Conservation (phyloP, 2,329 filamentous ascomycete species). For the Calonectria pauciramosa region DNA sequence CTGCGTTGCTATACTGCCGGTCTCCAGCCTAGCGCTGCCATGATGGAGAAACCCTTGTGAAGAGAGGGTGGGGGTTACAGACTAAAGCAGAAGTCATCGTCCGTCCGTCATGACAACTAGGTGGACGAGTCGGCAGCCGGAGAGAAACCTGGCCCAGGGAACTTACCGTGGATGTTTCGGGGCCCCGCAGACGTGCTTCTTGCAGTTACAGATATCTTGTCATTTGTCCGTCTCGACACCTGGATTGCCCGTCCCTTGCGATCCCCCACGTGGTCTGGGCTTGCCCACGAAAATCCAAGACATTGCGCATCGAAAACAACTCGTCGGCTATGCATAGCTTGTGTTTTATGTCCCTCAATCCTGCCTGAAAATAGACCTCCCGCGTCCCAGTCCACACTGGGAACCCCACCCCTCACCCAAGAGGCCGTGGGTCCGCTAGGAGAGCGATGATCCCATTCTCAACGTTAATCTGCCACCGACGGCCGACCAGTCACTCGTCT, state of each 20-base stretch:
- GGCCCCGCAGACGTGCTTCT: slow-evolving; percentile 21
- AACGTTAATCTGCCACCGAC: slow-evolving; percentile 22
- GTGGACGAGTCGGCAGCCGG: background rate
- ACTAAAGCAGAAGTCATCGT: slow-evolving; percentile 12
- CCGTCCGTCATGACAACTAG: slow-evolving; percentile 8
- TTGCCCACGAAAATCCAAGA: background rate
- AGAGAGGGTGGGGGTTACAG: slow-evolving; percentile 29
- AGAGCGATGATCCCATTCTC: slow-evolving; percentile 30
- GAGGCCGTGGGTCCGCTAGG: slow-evolving; percentile 20
- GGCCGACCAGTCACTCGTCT: slow-evolving; percentile 13
- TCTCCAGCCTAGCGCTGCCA: slow-evolving; percentile 26
- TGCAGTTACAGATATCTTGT: slow-evolving; percentile 7
- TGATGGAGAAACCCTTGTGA: slow-evolving; percentile 24
- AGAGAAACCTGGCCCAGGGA: slow-evolving; percentile 3
- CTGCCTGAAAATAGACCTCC: background rate
- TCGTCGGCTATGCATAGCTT: background rate
- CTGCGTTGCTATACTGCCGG: slow-evolving; percentile 12
- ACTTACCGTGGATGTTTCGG: background rate
- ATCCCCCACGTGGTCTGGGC: slow-evolving; percentile 6
- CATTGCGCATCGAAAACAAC: background rate
- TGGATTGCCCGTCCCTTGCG: background rate
- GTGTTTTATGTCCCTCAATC: slow-evolving; percentile 10
- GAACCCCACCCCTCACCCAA: background rate
- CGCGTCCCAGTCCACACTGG: background rate
- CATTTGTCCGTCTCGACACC: background rate